Evolutionary conservation across 2,329 filamentous ascomycete species (phyloP).

Genomic region (Hypoxylon sp.): DNA sequence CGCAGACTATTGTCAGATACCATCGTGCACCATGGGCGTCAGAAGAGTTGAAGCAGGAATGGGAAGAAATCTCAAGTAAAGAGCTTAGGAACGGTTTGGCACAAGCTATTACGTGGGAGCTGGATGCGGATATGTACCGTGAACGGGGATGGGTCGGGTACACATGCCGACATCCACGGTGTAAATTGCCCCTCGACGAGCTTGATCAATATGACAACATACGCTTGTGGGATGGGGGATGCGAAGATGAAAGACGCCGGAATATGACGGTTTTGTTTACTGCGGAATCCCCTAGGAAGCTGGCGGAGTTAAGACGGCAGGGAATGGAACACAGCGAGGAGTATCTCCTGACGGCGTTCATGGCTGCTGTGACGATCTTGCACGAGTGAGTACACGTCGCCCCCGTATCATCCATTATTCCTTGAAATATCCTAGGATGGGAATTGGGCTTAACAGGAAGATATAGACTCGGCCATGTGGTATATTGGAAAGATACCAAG

Average conservation of each 20-base stretch:
- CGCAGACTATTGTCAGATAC: conserved; percentile 42
- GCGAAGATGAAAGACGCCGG: conserved; percentile 25
- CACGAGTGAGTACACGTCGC: conserved; percentile 45
- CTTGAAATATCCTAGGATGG: no score
- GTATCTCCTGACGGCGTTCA: conserved; percentile 48
- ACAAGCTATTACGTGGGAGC: conserved; percentile 43
- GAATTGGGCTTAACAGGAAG: conserved; percentile 7
- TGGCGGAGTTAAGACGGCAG: conserved; percentile 40
- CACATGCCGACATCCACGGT: conserved; percentile 46
- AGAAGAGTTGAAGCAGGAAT: conserved; percentile 29
- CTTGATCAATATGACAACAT: conserved; percentile 42
- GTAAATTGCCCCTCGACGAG: conserved; percentile 34
- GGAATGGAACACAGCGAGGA: conserved; percentile 43
- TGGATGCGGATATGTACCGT: conserved; percentile 45
- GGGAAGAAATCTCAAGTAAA: conserved; percentile 34
- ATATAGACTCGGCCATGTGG: conserved; percentile 45
- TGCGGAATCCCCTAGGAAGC: conserved; percentile 43
- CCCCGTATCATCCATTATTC: no score
- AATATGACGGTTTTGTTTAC: conserved; percentile 44
- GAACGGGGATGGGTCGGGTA: conserved; percentile 47
- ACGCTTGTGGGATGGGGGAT: conserved; percentile 36
- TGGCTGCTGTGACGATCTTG: conserved; percentile 46
- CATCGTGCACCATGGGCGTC: conserved; percentile 40
- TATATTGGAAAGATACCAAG: conserved; percentile 47
- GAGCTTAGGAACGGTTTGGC: conserved; percentile 35